Evolutionary conservation across 164 flowering plant species (phyloP).

Genomic region (Stephania japonica): DNA sequence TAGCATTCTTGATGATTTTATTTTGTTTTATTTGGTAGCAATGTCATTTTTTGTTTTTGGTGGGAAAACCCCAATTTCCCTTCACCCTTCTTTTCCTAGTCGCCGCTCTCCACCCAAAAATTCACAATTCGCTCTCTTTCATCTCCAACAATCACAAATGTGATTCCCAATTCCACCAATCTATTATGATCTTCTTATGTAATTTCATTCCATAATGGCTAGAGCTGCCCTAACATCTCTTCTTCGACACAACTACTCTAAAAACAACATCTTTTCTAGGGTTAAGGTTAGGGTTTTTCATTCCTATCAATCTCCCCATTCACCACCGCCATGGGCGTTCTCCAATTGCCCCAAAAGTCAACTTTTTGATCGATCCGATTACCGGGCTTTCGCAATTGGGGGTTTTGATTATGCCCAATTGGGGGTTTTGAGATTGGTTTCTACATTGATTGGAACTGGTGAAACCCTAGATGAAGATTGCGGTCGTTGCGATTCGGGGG

Average conservation of each 20-base stretch:
- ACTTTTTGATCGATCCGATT: neutral
- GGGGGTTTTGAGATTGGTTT: conserved; percentile 25
- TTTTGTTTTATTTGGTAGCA: no score
- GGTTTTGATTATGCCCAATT: neutral
- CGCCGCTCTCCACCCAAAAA: no score
- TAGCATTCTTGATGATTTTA: no score
- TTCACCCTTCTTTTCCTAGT: no score
- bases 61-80: no score
- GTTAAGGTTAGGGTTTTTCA: conserved; percentile 18
- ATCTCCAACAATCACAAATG: no score
- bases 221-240: conserved; percentile 36
- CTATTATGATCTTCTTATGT: no score
- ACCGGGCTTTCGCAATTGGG: neutral
- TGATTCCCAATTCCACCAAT: no score
- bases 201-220: conserved; percentile 29
- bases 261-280: neutral
- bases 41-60: no score
- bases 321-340: conserved; percentile 7
- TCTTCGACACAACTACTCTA: conserved; percentile 29
- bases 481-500: conserved; percentile 12
- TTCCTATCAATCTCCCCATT: conserved; percentile 18
- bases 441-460: neutral
- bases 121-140: no score
- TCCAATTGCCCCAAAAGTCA: conserved; percentile 8
- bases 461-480: neutral